phyloP scores from a whole-genome alignment of 140 eudicot species.

The Cichorium intybus region DNA sequence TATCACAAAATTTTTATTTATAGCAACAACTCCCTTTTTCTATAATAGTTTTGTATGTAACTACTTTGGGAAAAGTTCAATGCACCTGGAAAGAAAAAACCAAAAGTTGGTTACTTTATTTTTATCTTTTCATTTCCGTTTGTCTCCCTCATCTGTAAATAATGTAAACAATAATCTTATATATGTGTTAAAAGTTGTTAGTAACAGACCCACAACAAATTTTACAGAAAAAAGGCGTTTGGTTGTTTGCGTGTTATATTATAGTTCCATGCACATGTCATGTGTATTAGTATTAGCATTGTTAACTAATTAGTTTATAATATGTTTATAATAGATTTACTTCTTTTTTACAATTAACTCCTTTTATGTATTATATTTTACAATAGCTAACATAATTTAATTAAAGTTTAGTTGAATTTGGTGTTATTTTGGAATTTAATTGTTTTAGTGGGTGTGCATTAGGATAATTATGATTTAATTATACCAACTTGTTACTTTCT shows the following conservation, averaged over 20 bases:
- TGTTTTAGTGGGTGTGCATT: slow-evolving; percentile 27
- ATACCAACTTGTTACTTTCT: slow-evolving; percentile 25
- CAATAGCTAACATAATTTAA: slow-evolving; percentile 11
- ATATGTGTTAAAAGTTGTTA: background rate
- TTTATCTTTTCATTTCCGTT: background rate
- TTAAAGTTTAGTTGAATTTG: slow-evolving; percentile 6
- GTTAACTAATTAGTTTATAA: background rate
- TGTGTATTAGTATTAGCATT: background rate
- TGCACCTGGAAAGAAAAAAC: slow-evolving; percentile 1
- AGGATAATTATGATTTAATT: slow-evolving; percentile 7
- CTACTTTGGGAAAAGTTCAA: slow-evolving; percentile 9
- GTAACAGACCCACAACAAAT: background rate
- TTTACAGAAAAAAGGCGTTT: background rate
- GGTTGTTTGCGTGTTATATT: background rate
- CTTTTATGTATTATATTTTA: background rate
- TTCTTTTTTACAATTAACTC: slow-evolving; percentile 1
- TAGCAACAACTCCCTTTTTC: background rate
- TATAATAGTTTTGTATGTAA: background rate
- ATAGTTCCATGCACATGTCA: background rate
- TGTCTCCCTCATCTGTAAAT: background rate
- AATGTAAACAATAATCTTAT: background rate
- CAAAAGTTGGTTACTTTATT: background rate
- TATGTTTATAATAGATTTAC: background rate
- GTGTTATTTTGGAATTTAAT: background rate
- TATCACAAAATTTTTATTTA: background rate